Evolutionary conservation across 139 green algal species (phyloP).

Genomic region (Astrephomene gubernaculifera): DNA sequence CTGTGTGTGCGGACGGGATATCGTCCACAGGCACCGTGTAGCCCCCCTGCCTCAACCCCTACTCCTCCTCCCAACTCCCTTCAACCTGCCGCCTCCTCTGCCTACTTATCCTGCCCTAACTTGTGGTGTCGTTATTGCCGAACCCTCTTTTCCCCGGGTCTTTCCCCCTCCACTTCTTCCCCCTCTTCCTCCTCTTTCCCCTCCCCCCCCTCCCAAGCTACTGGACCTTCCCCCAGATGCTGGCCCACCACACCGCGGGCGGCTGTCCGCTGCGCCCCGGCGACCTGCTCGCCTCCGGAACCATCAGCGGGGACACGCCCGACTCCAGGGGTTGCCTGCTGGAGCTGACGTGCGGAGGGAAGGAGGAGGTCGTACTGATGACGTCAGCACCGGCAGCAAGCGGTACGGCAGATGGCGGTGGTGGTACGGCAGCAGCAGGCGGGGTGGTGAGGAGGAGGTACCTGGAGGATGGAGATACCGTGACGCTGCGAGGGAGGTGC

Average conservation of each 20-base stretch:
- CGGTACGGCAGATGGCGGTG: background rate
- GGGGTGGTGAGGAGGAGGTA: slow-evolving; percentile 59
- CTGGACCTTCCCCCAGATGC: slow-evolving; percentile 93
- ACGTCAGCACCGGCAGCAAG: no score
- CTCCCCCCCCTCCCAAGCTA: slow-evolving; percentile 65
- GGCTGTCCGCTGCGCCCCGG: slow-evolving; percentile 92
- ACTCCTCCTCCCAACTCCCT: no score
- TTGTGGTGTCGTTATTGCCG: background rate
- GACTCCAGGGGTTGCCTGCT: slow-evolving; percentile 71
- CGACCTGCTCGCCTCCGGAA: slow-evolving; percentile 91
- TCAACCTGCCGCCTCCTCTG: background rate
- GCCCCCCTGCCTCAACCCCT: no score
- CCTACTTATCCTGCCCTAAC: background rate
- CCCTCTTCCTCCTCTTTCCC: background rate
- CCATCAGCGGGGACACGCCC: slow-evolving; percentile 74
- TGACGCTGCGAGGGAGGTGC: slow-evolving; percentile 80
- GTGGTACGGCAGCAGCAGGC: background rate
- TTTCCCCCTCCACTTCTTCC: background rate
- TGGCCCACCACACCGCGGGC: slow-evolving; percentile 92
- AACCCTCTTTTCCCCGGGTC: background rate
- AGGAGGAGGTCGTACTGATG: slow-evolving; percentile 23
- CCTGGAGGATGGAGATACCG: slow-evolving; percentile 86
- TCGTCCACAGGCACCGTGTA: background rate
- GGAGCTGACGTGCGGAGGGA: slow-evolving; percentile 74
- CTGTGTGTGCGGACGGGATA: background rate